phyloP scores from a whole-genome alignment of 2,329 filamentous ascomycete species.

The Balansia obtecta region DNA sequence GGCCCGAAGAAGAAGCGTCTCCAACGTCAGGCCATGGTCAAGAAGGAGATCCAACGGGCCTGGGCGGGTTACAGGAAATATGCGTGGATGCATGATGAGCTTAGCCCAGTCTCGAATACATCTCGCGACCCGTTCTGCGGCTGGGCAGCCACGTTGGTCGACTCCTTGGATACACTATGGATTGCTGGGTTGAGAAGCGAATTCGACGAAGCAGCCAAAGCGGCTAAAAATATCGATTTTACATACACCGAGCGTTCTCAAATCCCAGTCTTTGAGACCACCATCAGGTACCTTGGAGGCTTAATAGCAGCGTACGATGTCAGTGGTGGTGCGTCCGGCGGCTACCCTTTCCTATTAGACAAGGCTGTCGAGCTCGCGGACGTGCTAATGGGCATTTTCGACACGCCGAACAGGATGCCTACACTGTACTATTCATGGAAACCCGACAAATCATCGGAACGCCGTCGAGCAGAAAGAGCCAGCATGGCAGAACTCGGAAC shows the following conservation, averaged over 20 bases:
- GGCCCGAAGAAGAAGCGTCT: conserved; percentile 49
- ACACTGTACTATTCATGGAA: conserved; percentile 69
- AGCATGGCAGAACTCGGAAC: conserved; percentile 63
- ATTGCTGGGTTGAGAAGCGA: conserved; percentile 71
- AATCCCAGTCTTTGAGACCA: conserved; percentile 88
- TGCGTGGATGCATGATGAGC: conserved; percentile 80
- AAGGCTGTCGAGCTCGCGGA: conserved; percentile 73
- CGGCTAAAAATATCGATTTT: conserved; percentile 68
- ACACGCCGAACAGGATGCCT: conserved; percentile 91
- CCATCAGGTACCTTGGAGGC: conserved; percentile 82
- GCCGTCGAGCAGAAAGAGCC: conserved; percentile 48
- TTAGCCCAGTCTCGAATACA: conserved; percentile 57
- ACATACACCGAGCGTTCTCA: conserved; percentile 52
- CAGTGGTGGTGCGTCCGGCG: conserved; percentile 44
- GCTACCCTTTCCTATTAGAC: conserved; percentile 55
- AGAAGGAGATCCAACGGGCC: conserved; percentile 59
- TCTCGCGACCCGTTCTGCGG: conserved; percentile 76
- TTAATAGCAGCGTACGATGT: conserved; percentile 79
- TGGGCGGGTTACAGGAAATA: conserved; percentile 73
- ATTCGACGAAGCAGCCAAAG: conserved; percentile 64
- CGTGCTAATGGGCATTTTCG: conserved; percentile 70
- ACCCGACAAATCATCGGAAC: conserved; percentile 48
- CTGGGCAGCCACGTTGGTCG: conserved; percentile 81
- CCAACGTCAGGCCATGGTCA: conserved; percentile 53
- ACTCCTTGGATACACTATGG: conserved; percentile 73